phyloP scores from a whole-genome alignment of 371 early-diverging fungal species.

The Mucor racemosus region DNA sequence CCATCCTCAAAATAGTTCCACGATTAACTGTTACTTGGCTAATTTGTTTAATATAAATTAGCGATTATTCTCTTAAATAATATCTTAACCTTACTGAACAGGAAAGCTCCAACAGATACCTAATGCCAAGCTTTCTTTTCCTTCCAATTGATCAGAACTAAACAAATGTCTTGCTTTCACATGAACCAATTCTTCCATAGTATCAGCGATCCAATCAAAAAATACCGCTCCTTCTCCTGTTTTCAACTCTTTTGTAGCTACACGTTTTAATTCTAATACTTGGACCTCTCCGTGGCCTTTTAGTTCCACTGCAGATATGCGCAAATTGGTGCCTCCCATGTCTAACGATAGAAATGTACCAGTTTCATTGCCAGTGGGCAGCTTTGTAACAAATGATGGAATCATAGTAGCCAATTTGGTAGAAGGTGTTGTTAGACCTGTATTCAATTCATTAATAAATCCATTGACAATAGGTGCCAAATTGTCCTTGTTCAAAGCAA shows the following conservation, averaged over 20 bases:
- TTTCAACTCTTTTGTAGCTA: conserved; percentile 35
- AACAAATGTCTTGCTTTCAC: conserved; percentile 35
- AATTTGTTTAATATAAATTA: neutral
- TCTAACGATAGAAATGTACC: conserved; percentile 89
- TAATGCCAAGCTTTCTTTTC: conserved; percentile 32
- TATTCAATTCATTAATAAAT: conserved; percentile 42
- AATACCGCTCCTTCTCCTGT: conserved; percentile 65
- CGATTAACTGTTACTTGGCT: conserved; percentile 73
- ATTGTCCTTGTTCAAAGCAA: conserved; percentile 38
- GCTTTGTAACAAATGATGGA: conserved; percentile 82
- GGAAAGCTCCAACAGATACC: conserved; percentile 59
- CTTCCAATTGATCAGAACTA: conserved; percentile 32
- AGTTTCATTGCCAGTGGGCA: conserved; percentile 81
- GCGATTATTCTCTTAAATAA: neutral
- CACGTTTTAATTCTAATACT: conserved; percentile 18
- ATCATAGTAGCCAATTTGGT: conserved; percentile 52
- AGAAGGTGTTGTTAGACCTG: conserved; percentile 37
- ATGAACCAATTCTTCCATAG: conserved; percentile 14
- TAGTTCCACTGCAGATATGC: conserved; percentile 65
- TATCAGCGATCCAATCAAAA: conserved; percentile 85
- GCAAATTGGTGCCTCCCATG: conserved; percentile 90
- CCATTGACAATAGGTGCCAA: conserved; percentile 53
- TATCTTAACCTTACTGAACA: conserved; percentile 40
- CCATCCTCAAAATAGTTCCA: conserved; percentile 85
- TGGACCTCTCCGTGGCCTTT: conserved; percentile 46